These are phyloP conservation scores for Tardiomyces digboiensis DNA, from an alignment of 1,139 yeast species.

Conservation along the genomic window DNA sequence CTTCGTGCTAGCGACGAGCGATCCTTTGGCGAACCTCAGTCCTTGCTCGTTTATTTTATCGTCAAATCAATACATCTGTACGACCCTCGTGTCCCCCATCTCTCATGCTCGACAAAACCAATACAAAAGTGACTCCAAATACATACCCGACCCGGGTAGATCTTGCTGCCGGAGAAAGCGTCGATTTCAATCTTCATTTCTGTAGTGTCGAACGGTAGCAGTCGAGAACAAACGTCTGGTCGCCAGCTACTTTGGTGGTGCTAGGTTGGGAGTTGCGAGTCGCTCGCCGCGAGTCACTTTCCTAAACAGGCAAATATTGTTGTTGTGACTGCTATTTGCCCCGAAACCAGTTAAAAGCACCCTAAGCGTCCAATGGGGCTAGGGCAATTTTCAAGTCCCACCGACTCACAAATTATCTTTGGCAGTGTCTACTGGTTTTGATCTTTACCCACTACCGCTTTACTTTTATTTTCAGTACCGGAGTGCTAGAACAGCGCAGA, in stretches of 20 bases:
- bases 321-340: background rate
- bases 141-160: slow-evolving; percentile 93
- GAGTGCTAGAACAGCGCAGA: slow-evolving; percentile 82
- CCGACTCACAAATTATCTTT: background rate
- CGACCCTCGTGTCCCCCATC: no score
- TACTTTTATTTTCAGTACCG: slow-evolving; percentile 40
- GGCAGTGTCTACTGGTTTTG: background rate
- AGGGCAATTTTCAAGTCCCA: background rate
- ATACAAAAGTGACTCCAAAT: slow-evolving; percentile 9
- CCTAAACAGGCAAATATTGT: background rate
- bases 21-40: no score
- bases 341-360: background rate
- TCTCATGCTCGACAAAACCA: no score
- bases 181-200: slow-evolving; percentile 99
- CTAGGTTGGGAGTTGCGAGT: background rate
- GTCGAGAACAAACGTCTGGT: slow-evolving; percentile 1
- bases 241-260: background rate
- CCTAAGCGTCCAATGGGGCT: background rate
- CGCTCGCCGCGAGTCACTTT: background rate
- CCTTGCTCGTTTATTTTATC: no score
- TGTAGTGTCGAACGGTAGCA: slow-evolving; percentile 6
- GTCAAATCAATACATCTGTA: no score
- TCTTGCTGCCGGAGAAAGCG: slow-evolving; percentile 98
- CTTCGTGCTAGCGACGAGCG: no score
- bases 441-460: background rate